Evolutionary conservation across 371 early-diverging fungal genomes (phyloP), one percentile per base, ranked within the genome.

Genomic region (Coemansia sp.): DNA sequence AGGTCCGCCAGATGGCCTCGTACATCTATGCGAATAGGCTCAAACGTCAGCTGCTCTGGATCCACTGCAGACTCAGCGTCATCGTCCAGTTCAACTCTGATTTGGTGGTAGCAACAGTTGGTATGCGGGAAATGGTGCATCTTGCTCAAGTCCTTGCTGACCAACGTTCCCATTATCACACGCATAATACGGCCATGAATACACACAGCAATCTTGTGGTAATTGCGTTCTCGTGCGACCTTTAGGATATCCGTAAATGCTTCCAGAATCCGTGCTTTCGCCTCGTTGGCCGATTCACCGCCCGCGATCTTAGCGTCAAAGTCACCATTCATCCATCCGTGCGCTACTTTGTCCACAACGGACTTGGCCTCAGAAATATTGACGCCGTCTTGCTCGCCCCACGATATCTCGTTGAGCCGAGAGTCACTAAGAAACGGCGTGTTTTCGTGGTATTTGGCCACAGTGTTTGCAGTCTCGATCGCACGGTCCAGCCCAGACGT

Each of bases 321-420:
- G 40, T 76, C 65, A n/a, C 77, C 77, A 3, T 26, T 21, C 10
- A 29, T 53, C 77, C 77, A 76, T n/a, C 24, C 26, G 4, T 40
- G 31, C 5, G 61, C 31, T 0, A 76, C 68, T 1, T 60, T 45
- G 48, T 47, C 37, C 39, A 72, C 16, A 10, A 27, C 27, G 0
- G 64, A 37, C 24, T 51, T 34, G 34, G 56, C 57, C 6, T 56
- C 68, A 8, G 18, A 40, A 11, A 68, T 45, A 7, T 59, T 64
- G 8, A 21, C 55, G 22, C 77, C 77, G 39, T 76, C 77, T 3
- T 64, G 37, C 1, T 61, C 55, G 21, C 77, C 77, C 77, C 77
- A 76, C n/a, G 68, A 72, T 4, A 76, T 59, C 63, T 76, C 77
- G 53, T 71, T 71, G 3, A 76, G 68, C 3, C 77, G 72, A 48